Evolutionary conservation across 139 green algal species (phyloP).

Genomic region (Chlorella sp.): DNA sequence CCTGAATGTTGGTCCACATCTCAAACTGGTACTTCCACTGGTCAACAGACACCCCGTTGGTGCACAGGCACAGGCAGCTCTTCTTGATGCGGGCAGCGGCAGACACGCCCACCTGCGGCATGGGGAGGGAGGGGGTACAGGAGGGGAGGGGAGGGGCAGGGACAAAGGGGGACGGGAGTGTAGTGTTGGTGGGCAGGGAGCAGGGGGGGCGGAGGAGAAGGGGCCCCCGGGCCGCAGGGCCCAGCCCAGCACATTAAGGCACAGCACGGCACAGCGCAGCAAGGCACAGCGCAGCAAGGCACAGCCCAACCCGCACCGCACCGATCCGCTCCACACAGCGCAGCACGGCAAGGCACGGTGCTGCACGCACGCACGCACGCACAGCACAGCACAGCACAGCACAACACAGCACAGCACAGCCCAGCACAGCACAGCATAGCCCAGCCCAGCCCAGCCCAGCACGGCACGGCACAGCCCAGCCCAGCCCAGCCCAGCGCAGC

Average conservation of each 20-base stretch:
- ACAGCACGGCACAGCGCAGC: no score
- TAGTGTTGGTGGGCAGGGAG: neutral
- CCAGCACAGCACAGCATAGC: neutral
- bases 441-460: neutral
- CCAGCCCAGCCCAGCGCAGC: slow-evolving; percentile 7
- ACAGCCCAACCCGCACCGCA: slow-evolving; percentile 5
- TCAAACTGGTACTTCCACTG: slow-evolving; percentile 98
- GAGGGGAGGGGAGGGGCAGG: neutral
- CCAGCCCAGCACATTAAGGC: no score
- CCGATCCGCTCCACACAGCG: no score
- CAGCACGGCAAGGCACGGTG: neutral
- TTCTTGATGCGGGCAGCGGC: slow-evolving; percentile 91
- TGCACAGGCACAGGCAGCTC: slow-evolving; percentile 84
- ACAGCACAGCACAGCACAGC: neutral
- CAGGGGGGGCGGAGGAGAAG: no score
- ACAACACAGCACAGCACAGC: neutral
- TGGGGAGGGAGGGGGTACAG: neutral
- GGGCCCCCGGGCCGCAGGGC: no score
- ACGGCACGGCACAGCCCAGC: neutral
- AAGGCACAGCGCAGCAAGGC: neutral
- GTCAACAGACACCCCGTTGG: slow-evolving; percentile 91
- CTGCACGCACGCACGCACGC: no score
- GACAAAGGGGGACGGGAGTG: neutral
- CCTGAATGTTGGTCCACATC: slow-evolving; percentile 87
- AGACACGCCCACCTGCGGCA: slow-evolving; percentile 72